Evolutionary conservation across 1,284 basidiomycete genomes (phyloP), one percentile per base, ranked within the genome.

Genomic region (Marasmius tenuissimus): DNA sequence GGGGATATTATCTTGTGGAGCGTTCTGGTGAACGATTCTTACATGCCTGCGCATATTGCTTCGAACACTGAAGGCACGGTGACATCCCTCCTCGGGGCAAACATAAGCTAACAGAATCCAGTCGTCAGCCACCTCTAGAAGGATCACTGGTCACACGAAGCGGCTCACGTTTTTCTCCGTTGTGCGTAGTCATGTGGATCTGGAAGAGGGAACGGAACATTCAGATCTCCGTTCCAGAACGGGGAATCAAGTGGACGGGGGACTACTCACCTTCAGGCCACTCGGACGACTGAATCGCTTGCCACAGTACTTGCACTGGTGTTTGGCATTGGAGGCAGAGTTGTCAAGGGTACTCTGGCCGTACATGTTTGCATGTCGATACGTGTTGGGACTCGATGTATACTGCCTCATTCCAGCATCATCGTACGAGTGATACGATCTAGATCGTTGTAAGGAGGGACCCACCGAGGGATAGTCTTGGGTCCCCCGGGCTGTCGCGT

Each of bases 101-200:
- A 77, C 72, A 70, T 80, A 84, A 22, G 83, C 83, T 85, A 71
- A 18, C 61, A 58, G 53, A 54, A 48, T 53, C 38, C 20, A 20
- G 50, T 56, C 56, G 55, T 56, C 34, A 61, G 27, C 16, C 20
- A 18, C 45, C 20, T 47, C 16, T n/a, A 47, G 45, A 42, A 54
- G 54, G 34, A 48, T 11, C 60, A 33, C 39, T 18, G 39, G 53
- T 51, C 52, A 34, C 22, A 42, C 35, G 57, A 27, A 57, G 34
- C 38, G n/a, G 74, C 81, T 74, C 68, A 84, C 83, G 82, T 70
- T 81, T 83, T 67, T 84, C 82, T 33, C 82, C 82, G 22, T 82
- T 85, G 70, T 85, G 83, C 40, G 80, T 83, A 65, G 84, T 82
- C 61, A 82, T 72, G 68, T 85, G 83, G 63, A 84, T 85, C 81